Base-by-base conservation (phyloP, 441 rosid genomes). In the Erodium trifolium region DNA sequence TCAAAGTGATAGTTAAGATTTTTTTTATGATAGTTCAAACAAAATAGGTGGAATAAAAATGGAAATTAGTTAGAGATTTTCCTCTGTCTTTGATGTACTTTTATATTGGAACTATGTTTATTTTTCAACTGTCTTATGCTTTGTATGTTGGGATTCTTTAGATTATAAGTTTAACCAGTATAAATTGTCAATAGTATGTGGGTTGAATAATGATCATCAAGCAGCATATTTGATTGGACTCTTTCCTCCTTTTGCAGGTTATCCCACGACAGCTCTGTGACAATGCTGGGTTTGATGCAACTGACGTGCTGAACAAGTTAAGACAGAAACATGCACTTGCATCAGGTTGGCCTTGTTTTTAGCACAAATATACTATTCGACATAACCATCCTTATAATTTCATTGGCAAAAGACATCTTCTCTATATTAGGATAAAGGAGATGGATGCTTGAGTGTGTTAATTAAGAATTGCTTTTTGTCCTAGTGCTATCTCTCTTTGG, bases 231-330 rank as follows among this genome's bases (percentile, higher is more conserved):
- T 66, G 49, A 37, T n/a, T 35, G 1, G 53, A 34, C 47, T 5
- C 41, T 17, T 68, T 59, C n/a, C 62, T 19, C 37, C 67, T 68
- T 39, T 66, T 83, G 70, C 85, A 95, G 99, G 90, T 95, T 68
- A 95, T 95, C 72, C 99, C 99, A 68, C 79, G 96, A 37, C 98
- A 95, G 70, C 85, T 95, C 55, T 95, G 99, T 77, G 98, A 95
- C 81, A 95, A 95, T 85, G 99, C 98, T 75, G 99, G 99, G 71
- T 95, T 90, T 82, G 99, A 92, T 85, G 93, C 97, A 37, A 95
- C 98, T 74, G 99, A 95, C 82, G 93, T 95, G 65, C 81, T 95
- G 80, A 95, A 92, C 85, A 95, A 95, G 86, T 75, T 95, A 68
- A 87, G 98, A 73, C 98, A 92, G 83, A 95, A 95, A 70, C 98